Evolutionary conservation across 352 stramenopile genomes (phyloP), one percentile per base, ranked within the genome.

Genomic region (Phytopythium ostracodes): DNA sequence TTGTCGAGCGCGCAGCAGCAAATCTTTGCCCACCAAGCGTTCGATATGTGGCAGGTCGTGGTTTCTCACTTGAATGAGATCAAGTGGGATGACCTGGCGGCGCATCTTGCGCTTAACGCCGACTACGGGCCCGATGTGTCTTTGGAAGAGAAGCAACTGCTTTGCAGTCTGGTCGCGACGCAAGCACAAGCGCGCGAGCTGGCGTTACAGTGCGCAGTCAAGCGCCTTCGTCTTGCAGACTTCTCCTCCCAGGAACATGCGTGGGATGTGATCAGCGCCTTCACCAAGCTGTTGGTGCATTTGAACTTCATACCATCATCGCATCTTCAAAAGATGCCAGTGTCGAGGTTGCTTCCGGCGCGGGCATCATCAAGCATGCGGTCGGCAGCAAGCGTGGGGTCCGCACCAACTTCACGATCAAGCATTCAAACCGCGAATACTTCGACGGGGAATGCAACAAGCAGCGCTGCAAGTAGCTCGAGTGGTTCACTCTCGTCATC

Each of bases 1-100:
- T 67, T 91, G 4, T 84, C 79, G 25, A 42, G 35, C 10, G 62
- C 56, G 1, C 79, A 91, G 27, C 60, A 77, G 25, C 53, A 51
- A 31, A 79, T 75, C 31, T 42, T 91, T 5, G 66, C 42, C 53
- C 68, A 76, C 5, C 85, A 84, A 57, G 72, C 74, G 1, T 88
- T 87, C 58, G 74, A 88, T 18, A 56, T 92, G 31, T 92, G 83
- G 83, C 55, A 69, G n/a, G 42, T 81, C n/a, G 67, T 84, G 0
- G 62, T 88, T 22, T 77, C 77, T 57, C 73, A 78, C 27, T 66
- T 91, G 36, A 62, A 84, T 24, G 47, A 71, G 62, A 80, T 92
- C 38, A 81, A 84, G 64, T 92, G 81, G 83, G 66, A 81, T 38
- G 68, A 77, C 4, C 62, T 88, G 29, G 69, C 71, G 51, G 66